Percentiles rank a stretch among this genome's conserved stretches.
phyloP scores from a whole-genome alignment of 202 grass and related monocot genomes.

The Brachypodium distachyon region DNA sequence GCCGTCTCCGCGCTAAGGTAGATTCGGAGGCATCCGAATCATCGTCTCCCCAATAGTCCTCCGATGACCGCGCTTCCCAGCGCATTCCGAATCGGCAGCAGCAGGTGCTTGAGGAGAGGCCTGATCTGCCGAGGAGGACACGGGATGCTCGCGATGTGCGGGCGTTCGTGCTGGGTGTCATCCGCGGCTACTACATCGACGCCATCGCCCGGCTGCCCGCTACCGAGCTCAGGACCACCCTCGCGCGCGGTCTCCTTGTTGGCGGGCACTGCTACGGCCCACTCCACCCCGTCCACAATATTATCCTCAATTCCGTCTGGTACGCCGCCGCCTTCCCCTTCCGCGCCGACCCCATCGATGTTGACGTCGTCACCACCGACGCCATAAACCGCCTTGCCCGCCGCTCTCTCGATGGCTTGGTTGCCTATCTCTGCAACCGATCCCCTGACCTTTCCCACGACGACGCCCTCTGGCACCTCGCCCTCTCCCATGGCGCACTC shows the following conservation, averaged over 20 bases:
- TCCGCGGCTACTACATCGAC: background rate
- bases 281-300: background rate
- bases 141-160: too few relatives aligned
- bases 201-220: background rate
- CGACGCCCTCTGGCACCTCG: background rate
- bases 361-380: background rate
- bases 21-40: too few relatives aligned
- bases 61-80: too few relatives aligned
- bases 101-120: too few relatives aligned
- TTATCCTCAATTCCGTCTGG: background rate
- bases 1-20: too few relatives aligned
- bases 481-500: too few relatives aligned
- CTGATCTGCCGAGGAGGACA: too few relatives aligned
- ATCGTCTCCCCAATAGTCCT: too few relatives aligned
- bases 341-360: background rate
- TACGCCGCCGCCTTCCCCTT: background rate
- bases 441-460: background rate
- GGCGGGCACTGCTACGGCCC: background rate
- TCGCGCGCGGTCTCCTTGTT: background rate
- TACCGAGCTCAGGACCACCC: background rate
- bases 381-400: background rate
- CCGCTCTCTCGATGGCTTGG: background rate
- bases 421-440: background rate
- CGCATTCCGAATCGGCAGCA: too few relatives aligned
- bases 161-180: background rate